These are phyloP conservation scores for Blastomyces percursus DNA, from an alignment of 2,329 filamentous ascomycete species.

Conservation along the genomic window DNA sequence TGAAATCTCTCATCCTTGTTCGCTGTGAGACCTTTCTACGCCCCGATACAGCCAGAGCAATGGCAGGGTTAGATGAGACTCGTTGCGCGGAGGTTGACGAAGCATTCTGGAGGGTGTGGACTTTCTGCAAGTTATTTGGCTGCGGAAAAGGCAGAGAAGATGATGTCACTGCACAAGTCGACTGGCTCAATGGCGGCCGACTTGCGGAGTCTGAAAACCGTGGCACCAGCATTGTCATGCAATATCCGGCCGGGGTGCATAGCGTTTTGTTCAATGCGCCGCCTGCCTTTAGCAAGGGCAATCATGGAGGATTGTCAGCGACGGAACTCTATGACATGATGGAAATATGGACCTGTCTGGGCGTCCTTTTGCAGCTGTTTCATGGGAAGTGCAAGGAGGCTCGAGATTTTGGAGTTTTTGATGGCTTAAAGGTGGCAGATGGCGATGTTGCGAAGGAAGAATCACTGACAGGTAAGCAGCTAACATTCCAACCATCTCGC, in stretches of 20 bases:
- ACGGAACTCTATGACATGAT: conserved; percentile 53
- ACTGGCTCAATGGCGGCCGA: conserved; percentile 51
- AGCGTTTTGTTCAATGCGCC: conserved; percentile 46
- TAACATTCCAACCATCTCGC: background rate
- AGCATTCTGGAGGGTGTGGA: conserved; percentile 56
- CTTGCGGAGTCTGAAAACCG: conserved; percentile 40
- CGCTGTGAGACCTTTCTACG: conserved; percentile 48
- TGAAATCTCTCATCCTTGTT: conserved; percentile 47
- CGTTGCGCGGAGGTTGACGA: conserved; percentile 46
- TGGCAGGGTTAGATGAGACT: conserved; percentile 38
- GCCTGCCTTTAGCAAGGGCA: conserved; percentile 48
- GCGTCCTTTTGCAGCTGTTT: conserved; percentile 45
- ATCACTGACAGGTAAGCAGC: conserved; percentile 39
- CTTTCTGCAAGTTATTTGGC: conserved; percentile 54
- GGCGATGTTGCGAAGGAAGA: conserved; percentile 37
- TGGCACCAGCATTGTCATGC: conserved; percentile 38
- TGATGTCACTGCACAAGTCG: conserved; percentile 49
- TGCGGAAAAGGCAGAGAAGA: conserved; percentile 47
- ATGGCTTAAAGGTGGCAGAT: conserved; percentile 41
- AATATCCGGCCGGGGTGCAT: conserved; percentile 41
- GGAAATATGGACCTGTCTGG: conserved; percentile 53
- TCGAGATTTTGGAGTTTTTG: conserved; percentile 45
- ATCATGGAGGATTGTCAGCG: conserved; percentile 43
- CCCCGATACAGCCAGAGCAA: conserved; percentile 44
- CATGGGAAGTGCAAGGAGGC: conserved; percentile 46